These are phyloP conservation scores for Xylariaceae sp. DNA, from an alignment of 2,329 filamentous ascomycete species.

Conservation along the genomic window DNA sequence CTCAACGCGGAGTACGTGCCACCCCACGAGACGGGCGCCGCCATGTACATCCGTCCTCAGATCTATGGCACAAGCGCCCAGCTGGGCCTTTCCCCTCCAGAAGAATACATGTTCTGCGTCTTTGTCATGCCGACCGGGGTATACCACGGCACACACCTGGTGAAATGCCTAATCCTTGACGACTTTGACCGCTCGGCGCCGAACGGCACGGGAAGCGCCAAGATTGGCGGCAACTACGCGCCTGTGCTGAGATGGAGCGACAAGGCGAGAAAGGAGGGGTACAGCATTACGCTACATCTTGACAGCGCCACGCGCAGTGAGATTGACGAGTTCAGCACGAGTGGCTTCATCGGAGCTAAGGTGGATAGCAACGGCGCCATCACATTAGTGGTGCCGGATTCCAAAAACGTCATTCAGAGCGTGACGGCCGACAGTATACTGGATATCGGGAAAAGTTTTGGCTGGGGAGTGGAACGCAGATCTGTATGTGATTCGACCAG, in stretches of 20 bases:
- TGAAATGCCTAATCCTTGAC: constrained; percentile 83
- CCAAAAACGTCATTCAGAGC: constrained; percentile 78
- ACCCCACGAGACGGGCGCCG: constrained; percentile 79
- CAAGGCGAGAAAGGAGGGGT: constrained; percentile 70
- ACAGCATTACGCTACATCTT: constrained; percentile 89
- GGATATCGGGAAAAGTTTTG: constrained; percentile 69
- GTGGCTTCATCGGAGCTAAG: constrained; percentile 80
- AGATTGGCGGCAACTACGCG: constrained; percentile 93
- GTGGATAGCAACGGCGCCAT: constrained; percentile 53
- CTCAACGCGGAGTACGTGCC: constrained; percentile 90
- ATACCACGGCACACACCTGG: constrained; percentile 84
- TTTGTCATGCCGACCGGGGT: constrained; percentile 90
- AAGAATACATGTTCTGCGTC: constrained; percentile 88
- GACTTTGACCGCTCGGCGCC: constrained; percentile 93
- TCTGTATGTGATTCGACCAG: constrained; percentile 42
- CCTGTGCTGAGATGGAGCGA: constrained; percentile 87
- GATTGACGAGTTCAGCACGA: constrained; percentile 94
- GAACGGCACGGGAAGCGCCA: constrained; percentile 83
- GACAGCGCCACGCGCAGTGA: constrained; percentile 80
- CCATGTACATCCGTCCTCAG: constrained; percentile 87
- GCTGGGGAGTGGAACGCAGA: constrained; percentile 78
- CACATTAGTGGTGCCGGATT: constrained; percentile 82
- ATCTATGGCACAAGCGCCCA: constrained; percentile 85
- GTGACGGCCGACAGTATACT: constrained; percentile 63
- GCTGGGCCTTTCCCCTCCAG: constrained; percentile 77